These are phyloP conservation scores for Ganoderma multipileum DNA, from an alignment of 1,284 basidiomycete genomes.

Conservation along the genomic window DNA sequence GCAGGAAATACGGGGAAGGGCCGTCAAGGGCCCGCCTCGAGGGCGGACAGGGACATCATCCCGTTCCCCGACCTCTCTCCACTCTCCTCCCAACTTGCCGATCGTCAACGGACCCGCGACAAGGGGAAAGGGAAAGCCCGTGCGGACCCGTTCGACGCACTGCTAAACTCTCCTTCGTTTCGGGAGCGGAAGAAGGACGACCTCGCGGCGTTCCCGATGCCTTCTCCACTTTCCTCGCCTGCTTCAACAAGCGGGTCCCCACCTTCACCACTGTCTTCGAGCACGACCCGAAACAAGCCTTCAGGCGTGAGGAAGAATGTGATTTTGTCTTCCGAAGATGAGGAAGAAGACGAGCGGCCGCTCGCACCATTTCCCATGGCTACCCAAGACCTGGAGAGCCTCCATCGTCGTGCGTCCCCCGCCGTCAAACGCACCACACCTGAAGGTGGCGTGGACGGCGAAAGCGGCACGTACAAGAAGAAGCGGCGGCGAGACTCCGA, in stretches of 20 bases:
- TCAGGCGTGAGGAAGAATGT: slow-evolving; percentile 7
- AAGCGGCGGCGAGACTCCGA: slow-evolving; percentile 29
- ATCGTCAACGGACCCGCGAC: background rate
- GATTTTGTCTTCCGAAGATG: slow-evolving; percentile 21
- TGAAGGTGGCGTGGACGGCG: slow-evolving; percentile 40
- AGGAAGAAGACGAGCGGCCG: slow-evolving; percentile 21
- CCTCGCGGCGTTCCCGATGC: slow-evolving; percentile 18
- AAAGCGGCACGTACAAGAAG: slow-evolving; percentile 38
- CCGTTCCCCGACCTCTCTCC: slow-evolving; percentile 15
- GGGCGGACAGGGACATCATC: background rate
- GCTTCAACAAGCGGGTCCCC: slow-evolving; percentile 11
- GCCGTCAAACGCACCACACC: slow-evolving; percentile 44
- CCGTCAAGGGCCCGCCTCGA: background rate
- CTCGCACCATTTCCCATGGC: slow-evolving; percentile 60
- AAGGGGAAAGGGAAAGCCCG: slow-evolving; percentile 13
- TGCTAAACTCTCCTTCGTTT: slow-evolving; percentile 18
- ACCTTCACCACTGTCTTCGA: background rate
- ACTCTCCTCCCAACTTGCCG: background rate
- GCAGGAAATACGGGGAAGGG: background rate
- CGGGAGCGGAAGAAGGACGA: background rate
- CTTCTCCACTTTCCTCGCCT: slow-evolving; percentile 29
- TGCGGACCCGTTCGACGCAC: slow-evolving; percentile 8
- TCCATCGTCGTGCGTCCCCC: slow-evolving; percentile 36
- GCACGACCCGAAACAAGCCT: slow-evolving; percentile 7
- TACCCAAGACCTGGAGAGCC: slow-evolving; percentile 48